Base-by-base conservation (phyloP, 208 protist species). In the Angomonas ambiguus region DNA sequence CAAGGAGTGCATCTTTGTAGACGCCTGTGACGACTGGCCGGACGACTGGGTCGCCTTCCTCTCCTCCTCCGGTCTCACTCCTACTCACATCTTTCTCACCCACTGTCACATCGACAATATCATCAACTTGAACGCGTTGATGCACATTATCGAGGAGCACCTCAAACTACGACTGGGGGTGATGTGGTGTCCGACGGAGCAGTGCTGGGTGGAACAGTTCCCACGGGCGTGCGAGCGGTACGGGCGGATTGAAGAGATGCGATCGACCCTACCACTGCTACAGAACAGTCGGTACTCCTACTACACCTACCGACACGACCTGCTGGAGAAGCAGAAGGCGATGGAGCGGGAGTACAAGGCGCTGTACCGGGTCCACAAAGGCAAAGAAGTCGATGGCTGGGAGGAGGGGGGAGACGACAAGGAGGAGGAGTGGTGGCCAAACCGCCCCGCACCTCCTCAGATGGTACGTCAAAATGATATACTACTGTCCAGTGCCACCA, bases 41-140 rank as follows among this genome's bases (percentile, higher is more conserved):
- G 91, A 96, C 60, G 91, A 96, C 73, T 96, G 91, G 88, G 82
- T 78, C 28, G 72, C 85, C 22, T 96, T 94, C 58, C 72, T 96
- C 57, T 71, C 77, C 49, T 28, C 78, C 27, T 91, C 88, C 0
- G 62, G 68, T 0, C 69, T 93, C 25, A 82, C 66, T 2, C 76
- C 84, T 13, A 91, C 82, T 10, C 78, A 91, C 70, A 75, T 92
- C 20, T 96, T 96, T 64, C 70, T 96, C 20, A 96, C 91, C 13
- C 91, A 96, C 74, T 94, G 87, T 69, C 91, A 96, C 69, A 67
- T 96, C 27, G 91, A 96, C 75, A 92, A 85, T 63, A 48, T 96
- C 53, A 79, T 96, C 62, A 92, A 88, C 63, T 74, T 96, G 20
- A 90, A 85, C 70, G 74, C 87, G 1, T 82, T 93, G 13, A 41